These are phyloP conservation scores for Botryotinia globosa DNA, from an alignment of 2,329 filamentous ascomycete genomes.

Conservation along the genomic window DNA sequence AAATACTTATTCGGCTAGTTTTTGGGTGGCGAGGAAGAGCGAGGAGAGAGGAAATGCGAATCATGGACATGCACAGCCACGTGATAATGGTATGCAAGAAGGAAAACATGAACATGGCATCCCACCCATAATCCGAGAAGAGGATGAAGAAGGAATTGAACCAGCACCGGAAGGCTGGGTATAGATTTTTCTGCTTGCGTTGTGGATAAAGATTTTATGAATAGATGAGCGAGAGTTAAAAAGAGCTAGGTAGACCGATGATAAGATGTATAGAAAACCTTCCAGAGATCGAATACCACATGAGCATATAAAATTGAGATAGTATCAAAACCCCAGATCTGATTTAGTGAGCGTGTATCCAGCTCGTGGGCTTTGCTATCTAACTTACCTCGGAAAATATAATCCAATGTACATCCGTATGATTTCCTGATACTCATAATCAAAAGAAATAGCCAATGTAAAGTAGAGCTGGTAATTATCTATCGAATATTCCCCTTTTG, in stretches of 20 bases:
- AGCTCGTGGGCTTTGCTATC: background rate
- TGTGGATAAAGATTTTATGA: background rate
- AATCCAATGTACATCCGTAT: background rate
- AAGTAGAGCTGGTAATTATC: background rate
- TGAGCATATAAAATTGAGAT: background rate
- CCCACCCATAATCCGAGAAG: background rate
- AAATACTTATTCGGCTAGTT: constrained; percentile 74
- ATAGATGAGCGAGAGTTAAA: background rate
- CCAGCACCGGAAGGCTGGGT: background rate
- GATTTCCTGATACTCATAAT: background rate
- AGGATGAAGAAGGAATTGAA: background rate
- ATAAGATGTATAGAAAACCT: background rate
- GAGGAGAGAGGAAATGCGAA: background rate
- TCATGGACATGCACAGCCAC: background rate
- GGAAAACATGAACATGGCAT: background rate
- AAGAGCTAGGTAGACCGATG: background rate
- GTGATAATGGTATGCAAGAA: background rate
- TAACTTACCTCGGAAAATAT: background rate
- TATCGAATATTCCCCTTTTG: background rate
- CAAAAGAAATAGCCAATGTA: background rate
- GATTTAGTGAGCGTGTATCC: background rate
- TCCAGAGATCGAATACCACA: background rate
- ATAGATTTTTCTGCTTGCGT: background rate
- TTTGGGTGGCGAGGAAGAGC: constrained; percentile 82
- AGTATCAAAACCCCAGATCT: background rate